Conservation (phyloP, 257 asterid species). For the Solanum habrochaites region DNA sequence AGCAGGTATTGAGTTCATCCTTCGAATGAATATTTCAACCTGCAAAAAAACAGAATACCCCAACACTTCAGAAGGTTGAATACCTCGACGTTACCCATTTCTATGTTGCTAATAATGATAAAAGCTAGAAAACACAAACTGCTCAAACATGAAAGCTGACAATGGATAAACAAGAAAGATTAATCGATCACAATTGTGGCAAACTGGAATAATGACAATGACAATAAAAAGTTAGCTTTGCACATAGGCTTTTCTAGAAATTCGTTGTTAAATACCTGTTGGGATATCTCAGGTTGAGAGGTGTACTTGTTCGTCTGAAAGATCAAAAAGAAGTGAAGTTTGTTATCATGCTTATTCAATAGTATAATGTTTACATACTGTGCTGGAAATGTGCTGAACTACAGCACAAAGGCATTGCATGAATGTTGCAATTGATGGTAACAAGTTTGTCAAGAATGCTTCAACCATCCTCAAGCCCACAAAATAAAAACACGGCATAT, state of each 20-base stretch:
- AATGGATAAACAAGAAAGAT: background rate
- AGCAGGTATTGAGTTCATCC: conserved; percentile 87
- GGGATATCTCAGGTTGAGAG: conserved; percentile 66
- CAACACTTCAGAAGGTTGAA: background rate
- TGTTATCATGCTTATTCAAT: background rate
- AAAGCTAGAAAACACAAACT: background rate
- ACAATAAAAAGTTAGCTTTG: background rate
- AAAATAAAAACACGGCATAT: background rate
- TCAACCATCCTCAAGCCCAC: background rate
- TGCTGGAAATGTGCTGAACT: background rate
- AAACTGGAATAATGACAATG: background rate
- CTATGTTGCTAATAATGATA: background rate
- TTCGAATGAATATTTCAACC: conserved; percentile 75
- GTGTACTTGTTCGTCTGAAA: conserved; percentile 65
- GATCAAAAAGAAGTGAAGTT: background rate
- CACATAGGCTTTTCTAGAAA: background rate
- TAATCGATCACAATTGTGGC: background rate
- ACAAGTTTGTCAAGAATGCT: background rate
- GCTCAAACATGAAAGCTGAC: background rate
- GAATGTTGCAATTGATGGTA: background rate
- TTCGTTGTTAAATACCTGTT: conserved; percentile 47
- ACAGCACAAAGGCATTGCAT: background rate
- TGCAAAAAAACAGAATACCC: conserved; percentile 10
- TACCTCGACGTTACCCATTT: background rate
- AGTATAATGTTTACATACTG: background rate